These are phyloP conservation scores for Prunus kanzakura DNA, from an alignment of 306 rosid species.

Conservation along the genomic window DNA sequence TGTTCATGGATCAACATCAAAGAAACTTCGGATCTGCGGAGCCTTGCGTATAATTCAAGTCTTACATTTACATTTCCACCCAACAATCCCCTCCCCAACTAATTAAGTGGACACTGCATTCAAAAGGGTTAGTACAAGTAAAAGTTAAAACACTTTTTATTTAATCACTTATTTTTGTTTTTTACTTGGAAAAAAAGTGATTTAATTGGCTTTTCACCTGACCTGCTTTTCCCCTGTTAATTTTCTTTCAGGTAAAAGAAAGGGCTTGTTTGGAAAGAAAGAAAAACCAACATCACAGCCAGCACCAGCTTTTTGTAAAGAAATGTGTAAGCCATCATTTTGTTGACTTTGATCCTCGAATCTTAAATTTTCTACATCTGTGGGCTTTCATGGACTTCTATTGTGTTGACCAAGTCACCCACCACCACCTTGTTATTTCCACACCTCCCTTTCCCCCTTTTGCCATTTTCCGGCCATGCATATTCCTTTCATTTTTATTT, in stretches of 20 bases:
- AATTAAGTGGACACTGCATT: background rate
- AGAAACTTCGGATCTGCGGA: background rate
- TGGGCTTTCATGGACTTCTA: background rate
- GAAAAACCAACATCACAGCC: background rate
- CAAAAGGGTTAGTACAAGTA: background rate
- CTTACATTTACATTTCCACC: background rate
- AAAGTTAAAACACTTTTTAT: background rate
- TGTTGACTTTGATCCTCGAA: constrained; percentile 19
- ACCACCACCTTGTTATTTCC: background rate
- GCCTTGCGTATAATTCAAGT: background rate
- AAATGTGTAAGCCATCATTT: background rate
- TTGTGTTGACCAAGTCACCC: constrained; percentile 4
- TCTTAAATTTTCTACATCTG: background rate
- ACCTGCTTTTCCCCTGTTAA: background rate
- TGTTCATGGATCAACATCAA: background rate
- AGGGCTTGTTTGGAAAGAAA: background rate
- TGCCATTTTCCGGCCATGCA: too few relatives aligned
- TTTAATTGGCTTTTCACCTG: background rate
- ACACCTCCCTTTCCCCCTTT: too few relatives aligned
- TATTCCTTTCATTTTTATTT: too few relatives aligned
- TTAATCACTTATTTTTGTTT: background rate
- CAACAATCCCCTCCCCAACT: background rate
- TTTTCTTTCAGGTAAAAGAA: background rate
- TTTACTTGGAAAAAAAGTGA: background rate
- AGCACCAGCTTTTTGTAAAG: background rate